Percentiles rank a stretch among this genome's conserved stretches.
These are phyloP conservation scores for Tolypocladium album DNA, from an alignment of 2,329 filamentous ascomycete species.

Conservation along the genomic window DNA sequence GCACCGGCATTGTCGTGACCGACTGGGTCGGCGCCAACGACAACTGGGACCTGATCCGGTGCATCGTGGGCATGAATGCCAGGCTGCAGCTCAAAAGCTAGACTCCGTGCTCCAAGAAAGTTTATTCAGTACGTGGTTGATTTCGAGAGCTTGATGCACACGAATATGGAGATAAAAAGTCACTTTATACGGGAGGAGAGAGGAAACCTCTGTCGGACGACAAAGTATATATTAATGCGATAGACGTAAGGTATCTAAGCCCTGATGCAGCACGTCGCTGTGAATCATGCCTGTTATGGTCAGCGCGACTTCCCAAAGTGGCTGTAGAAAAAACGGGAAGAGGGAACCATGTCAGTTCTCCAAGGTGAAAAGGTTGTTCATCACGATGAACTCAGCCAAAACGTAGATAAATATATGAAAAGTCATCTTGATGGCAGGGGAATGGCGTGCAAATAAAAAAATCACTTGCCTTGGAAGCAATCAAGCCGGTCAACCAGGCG, in stretches of 20 bases:
- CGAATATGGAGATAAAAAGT: background rate
- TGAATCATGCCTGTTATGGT: background rate
- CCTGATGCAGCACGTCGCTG: background rate
- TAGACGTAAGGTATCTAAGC: background rate
- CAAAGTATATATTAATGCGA: background rate
- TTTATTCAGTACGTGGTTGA: background rate
- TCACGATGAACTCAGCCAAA: slow-evolving; percentile 45
- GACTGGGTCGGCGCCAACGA: slow-evolving; percentile 85
- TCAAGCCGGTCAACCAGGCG: background rate
- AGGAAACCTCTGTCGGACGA: background rate
- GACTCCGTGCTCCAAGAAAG: background rate
- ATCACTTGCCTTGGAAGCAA: background rate
- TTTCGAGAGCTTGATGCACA: background rate
- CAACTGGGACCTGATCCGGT: slow-evolving; percentile 83
- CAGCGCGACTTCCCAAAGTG: background rate
- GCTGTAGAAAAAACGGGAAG: background rate
- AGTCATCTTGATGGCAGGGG: slow-evolving; percentile 36
- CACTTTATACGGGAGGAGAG: background rate
- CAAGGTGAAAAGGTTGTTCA: slow-evolving; percentile 47
- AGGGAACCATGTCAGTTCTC: slow-evolving; percentile 41
- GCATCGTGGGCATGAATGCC: slow-evolving; percentile 86
- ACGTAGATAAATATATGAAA: slow-evolving; percentile 28
- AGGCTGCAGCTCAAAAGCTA: slow-evolving; percentile 41
- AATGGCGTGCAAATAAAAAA: background rate
- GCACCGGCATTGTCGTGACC: slow-evolving; percentile 80